A percentile compares a stretch with the other conserved stretches of the same genome.
Evolutionary conservation across 2,329 filamentous ascomycete genomes (phyloP).

Genomic region (Bretziella fagacearum): DNA sequence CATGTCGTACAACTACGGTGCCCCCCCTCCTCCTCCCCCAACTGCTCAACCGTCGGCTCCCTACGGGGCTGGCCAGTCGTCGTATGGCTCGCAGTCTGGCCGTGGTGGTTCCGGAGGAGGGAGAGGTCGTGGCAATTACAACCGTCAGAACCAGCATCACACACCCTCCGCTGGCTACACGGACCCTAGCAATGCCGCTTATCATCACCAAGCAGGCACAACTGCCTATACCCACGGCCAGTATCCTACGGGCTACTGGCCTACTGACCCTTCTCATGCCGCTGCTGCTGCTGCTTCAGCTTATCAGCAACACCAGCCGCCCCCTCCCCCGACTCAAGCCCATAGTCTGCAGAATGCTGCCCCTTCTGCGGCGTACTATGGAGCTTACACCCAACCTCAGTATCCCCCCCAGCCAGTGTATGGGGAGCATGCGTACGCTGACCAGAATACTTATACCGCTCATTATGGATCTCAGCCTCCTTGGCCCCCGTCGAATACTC

Average conservation of each 20-base stretch:
- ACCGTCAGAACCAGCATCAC: conserved; percentile 17
- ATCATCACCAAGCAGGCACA: conserved; percentile 32
- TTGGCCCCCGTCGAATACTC: conserved; percentile 23
- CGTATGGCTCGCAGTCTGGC: conserved; percentile 10
- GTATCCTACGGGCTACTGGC: conserved; percentile 25
- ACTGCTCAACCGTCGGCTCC: conserved; percentile 29
- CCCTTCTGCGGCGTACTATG: conserved; percentile 9
- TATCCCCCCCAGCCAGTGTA: conserved; percentile 31
- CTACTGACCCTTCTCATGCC: conserved; percentile 7
- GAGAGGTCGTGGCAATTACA: conserved; percentile 9
- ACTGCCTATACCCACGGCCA: conserved; percentile 41
- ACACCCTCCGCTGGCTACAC: conserved; percentile 23
- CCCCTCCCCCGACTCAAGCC: background rate
- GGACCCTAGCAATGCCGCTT: conserved; percentile 27
- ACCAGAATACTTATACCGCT: conserved; percentile 20
- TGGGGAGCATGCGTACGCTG: conserved; percentile 24
- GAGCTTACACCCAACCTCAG: conserved; percentile 19
- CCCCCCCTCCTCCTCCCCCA: conserved; percentile 32
- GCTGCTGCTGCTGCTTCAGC: conserved; percentile 7
- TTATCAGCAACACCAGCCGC: conserved; percentile 10
- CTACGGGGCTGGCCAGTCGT: conserved; percentile 25
- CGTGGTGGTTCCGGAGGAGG: conserved; percentile 18
- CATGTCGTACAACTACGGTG: conserved; percentile 40
- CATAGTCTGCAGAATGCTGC: conserved; percentile 6
- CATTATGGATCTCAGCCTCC: conserved; percentile 24